These are phyloP conservation scores for Candolleomyces aberdarensis DNA, from an alignment of 768 basidiomycete genomes.

Conservation along the genomic window DNA sequence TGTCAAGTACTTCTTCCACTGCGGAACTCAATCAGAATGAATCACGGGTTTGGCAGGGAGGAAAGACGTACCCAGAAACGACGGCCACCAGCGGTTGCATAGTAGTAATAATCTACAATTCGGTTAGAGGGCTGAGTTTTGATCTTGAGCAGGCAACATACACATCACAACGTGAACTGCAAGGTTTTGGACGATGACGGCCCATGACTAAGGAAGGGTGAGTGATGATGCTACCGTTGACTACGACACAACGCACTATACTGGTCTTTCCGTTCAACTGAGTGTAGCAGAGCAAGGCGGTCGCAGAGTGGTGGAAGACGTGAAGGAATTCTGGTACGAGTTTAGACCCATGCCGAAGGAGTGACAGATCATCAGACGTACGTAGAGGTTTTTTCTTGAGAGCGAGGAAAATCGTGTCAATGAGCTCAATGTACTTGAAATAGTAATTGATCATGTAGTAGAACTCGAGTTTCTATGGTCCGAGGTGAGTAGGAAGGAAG, in stretches of 20 bases:
- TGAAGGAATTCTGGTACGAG: constrained; percentile 80
- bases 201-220: constrained; percentile 73
- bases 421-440: constrained; percentile 95
- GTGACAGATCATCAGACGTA: constrained; percentile 33
- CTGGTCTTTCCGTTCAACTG: constrained; percentile 95
- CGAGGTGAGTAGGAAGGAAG: constrained; percentile 1
- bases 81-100: constrained; percentile 94
- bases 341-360: constrained; percentile 6
- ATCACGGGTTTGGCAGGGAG: background rate
- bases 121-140: background rate
- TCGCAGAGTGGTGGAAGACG: constrained; percentile 99
- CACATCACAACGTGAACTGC: constrained; percentile 97
- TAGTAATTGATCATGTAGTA: constrained; percentile 99
- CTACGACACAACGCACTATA: constrained; percentile 56
- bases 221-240: constrained; percentile 7
- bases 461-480: constrained; percentile 76
- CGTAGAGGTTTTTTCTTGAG: constrained; percentile 98
- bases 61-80: constrained; percentile 78
- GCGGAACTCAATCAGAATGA: constrained; percentile 3
- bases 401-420: constrained; percentile 96
- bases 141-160: constrained; percentile 37
- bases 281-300: constrained; percentile 89
- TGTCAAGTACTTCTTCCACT: constrained; percentile 99
- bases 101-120: constrained; percentile 93
- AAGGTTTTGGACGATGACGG: constrained; percentile 88